Evolutionary conservation across 129 eudicot genomes (phyloP).

Genomic region (Pulicaria dysenterica): DNA sequence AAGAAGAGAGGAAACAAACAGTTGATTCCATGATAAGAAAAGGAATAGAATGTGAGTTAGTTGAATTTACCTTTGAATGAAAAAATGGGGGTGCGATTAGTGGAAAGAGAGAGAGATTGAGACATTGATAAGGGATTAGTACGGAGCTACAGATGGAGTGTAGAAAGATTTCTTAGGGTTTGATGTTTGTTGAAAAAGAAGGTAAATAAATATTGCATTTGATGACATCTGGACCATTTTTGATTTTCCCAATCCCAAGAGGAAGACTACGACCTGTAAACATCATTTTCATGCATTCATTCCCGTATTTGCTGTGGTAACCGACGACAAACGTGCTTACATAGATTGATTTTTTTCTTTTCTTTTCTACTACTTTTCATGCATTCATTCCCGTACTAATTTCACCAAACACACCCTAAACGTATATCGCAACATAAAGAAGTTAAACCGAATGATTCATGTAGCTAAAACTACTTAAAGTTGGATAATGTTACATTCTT

Average conservation of each 20-base stretch:
- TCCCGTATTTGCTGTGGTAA: neutral
- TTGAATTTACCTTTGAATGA: constrained; percentile 37
- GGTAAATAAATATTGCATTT: constrained; percentile 1
- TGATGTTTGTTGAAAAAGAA: neutral
- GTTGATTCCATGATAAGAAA: neutral
- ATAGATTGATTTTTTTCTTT: too few species aligned
- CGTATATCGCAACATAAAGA: too few species aligned
- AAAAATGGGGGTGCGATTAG: constrained; percentile 9
- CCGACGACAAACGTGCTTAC: too few species aligned
- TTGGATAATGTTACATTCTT: too few species aligned
- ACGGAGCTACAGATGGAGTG: neutral
- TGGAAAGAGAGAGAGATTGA: constrained; percentile 33
- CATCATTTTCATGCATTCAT: constrained; percentile 7
- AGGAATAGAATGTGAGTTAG: neutral
- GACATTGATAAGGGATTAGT: constrained; percentile 35
- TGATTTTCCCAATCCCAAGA: too few species aligned
- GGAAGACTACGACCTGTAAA: too few species aligned
- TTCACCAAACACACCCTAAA: too few species aligned
- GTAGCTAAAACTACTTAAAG: too few species aligned
- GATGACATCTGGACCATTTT: neutral
- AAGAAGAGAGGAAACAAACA: neutral
- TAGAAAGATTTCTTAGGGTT: constrained; percentile 4
- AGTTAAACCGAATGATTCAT: too few species aligned
- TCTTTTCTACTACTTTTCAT: too few species aligned
- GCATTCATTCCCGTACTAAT: too few species aligned